Evolutionary conservation across 352 stramenopile genomes (phyloP), one percentile per base, ranked within the genome.

Genomic region (Phytopythium aichiense): DNA sequence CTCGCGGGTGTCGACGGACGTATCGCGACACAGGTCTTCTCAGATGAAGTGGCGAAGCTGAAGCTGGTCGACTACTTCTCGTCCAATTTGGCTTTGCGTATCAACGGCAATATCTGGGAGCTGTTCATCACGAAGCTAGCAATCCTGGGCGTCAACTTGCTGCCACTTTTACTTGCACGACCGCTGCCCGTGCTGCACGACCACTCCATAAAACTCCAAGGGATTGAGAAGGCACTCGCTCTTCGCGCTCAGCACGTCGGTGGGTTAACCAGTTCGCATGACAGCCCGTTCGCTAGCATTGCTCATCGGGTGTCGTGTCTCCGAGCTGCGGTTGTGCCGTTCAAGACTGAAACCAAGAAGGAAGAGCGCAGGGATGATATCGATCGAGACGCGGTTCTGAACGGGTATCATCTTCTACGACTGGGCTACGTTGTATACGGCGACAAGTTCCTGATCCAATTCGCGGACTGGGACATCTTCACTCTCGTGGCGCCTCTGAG

Each of bases 41-140:
- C 48, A 1, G 38, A 31, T 18, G 46, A 68, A 46, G 62, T 73
- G 6, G 25, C 52, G 1, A 25, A 49, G 1, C 37, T 69, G 16
- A 42, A 22, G 13, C 37, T 69, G 22, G 20, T 30, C 4, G 60
- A 69, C 28, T 71, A 65, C 28, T 65, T 74, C 1, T 50, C 56
- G 22, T 62, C 37, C 5, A 33, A 69, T 12, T n/a, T 63, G 4
- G 57, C 59, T 7, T 16, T 73, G 12, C 62, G 60, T 2, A 61
- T 73, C 30, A 68, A 68, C 22, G 63, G 59, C 15, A 65, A 65
- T 23, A 43, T 72, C 38, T 15, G 48, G 5, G 60, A 46, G 40
- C 7, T 76, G 22, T 73, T 71, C 18, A 22, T 40, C 11, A 22
- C 56, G 16, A 71, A 76, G 30, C 43, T 72, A 20, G 54, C 9